Base-by-base conservation (phyloP, 805 yeast genomes). In the Zygosaccharomyces bailii region DNA sequence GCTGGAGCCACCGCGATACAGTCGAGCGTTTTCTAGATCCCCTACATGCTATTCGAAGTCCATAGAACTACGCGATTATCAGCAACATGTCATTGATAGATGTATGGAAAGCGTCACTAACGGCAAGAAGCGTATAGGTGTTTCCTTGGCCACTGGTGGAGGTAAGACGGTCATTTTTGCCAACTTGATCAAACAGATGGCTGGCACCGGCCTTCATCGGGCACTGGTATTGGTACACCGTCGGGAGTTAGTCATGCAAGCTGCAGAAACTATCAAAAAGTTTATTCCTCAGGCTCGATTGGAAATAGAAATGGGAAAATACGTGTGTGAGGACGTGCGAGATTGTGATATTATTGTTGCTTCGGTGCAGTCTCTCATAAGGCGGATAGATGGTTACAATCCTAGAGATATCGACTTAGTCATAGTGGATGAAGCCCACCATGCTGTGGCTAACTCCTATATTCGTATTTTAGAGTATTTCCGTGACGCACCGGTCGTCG, bases 381-480 rank as follows among this genome's bases (percentile, higher is more conserved):
- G 80, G 14, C 60, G 71, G 11, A 64, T 86, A 14, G 63, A 65
- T 1, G 63, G 68, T 37, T 84, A 82, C 55, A 63, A 76, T 43
- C 83, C 90, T 0, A 39, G 43, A 2, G 76, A 77, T n/a, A 50
- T 64, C 9, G 84, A 86, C 57, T 71, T 89, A 24, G 76, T 91
- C 13, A 79, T 90, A 16, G 71, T 90, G 2, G 98, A 90, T 65
- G 98, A 90, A 61, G 95, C 96, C 32, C 98, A 90, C 59, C 97
- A 90, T 63, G 82, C 95, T 0, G 84, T 86, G 1, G 88, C 96
- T 0, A 58, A 62, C 11, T 72, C 89, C 1, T 91, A 90, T 68
- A 35, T 65, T 13, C 70, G 72, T 23, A 71, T 89, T 1, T 60
- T 87, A 42, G 60, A 69, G 3, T 72, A 86, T 55, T 87, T 90